Evolutionary conservation across 495 filamentous ascomycete genomes (phyloP).

Genomic region (Penicillium cosmopolitanum): DNA sequence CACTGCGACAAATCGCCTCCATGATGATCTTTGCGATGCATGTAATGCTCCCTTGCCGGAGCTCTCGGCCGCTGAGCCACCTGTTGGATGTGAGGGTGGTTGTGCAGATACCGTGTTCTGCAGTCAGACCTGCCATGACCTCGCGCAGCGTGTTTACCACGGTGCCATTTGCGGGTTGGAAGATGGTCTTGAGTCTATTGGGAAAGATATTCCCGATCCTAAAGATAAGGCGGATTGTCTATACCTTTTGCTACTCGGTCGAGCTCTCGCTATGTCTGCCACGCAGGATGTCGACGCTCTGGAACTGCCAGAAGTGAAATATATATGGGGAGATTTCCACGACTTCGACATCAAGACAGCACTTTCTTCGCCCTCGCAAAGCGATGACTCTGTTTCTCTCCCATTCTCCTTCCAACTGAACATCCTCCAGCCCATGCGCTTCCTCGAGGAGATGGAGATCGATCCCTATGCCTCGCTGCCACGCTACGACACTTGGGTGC

Average conservation of each 20-base stretch:
- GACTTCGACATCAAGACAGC: slow-evolving; percentile 27
- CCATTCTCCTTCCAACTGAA: slow-evolving; percentile 90
- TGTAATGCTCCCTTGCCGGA: slow-evolving; percentile 77
- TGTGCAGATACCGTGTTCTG: slow-evolving; percentile 90
- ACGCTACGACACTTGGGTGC: slow-evolving; percentile 83
- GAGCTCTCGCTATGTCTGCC: slow-evolving; percentile 81
- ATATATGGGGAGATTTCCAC: slow-evolving; percentile 89
- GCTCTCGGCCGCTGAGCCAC: slow-evolving; percentile 44
- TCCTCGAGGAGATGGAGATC: slow-evolving; percentile 89
- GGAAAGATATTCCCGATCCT: slow-evolving; percentile 71
- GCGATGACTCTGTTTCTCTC: slow-evolving; percentile 46
- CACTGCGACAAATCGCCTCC: slow-evolving; percentile 79
- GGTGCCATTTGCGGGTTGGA: slow-evolving; percentile 78
- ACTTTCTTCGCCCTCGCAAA: not conserved
- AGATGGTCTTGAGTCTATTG: slow-evolving; percentile 76
- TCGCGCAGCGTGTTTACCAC: slow-evolving; percentile 79
- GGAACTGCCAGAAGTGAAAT: slow-evolving; percentile 81
- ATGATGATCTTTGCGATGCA: slow-evolving; percentile 81
- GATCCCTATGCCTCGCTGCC: slow-evolving; percentile 72
- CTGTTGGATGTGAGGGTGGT: slow-evolving; percentile 65
- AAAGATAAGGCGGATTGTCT: slow-evolving; percentile 74
- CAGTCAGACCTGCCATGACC: slow-evolving; percentile 68
- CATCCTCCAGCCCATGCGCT: slow-evolving; percentile 78
- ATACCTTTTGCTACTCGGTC: slow-evolving; percentile 77
- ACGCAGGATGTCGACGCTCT: slow-evolving; percentile 84